Evolutionary conservation across 1,139 yeast genomes (phyloP).

Genomic region (Diutina ranongensis): DNA sequence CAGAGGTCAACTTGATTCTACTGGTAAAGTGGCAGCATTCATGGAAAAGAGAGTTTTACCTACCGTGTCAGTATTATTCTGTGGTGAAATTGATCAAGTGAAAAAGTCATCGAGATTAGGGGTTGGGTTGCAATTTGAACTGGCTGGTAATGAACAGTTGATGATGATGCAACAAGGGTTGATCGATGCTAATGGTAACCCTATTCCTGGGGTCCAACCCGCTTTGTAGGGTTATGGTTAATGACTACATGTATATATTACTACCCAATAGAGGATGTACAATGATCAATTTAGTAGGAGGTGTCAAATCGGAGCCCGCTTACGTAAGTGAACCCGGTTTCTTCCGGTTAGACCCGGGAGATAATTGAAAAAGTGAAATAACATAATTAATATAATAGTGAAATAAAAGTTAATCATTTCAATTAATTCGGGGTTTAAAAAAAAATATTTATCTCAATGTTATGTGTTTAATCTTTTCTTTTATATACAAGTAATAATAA

Average conservation of each 20-base stretch:
- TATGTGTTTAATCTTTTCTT: too few relatives aligned
- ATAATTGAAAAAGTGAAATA: too few relatives aligned
- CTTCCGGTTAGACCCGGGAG: too few relatives aligned
- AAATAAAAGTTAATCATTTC: too few relatives aligned
- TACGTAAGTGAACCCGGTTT: neutral
- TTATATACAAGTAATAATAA: too few relatives aligned
- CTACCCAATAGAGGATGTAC: neutral
- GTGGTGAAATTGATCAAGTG: conserved; percentile 84
- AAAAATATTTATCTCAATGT: too few relatives aligned
- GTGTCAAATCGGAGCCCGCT: too few relatives aligned
- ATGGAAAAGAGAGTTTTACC: conserved; percentile 92
- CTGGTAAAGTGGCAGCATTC: conserved; percentile 84
- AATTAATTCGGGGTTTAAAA: too few relatives aligned
- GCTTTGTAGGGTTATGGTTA: conserved; percentile 16
- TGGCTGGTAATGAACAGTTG: conserved; percentile 88
- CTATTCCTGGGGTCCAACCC: conserved; percentile 59
- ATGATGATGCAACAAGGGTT: conserved; percentile 69
- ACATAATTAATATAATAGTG: too few relatives aligned
- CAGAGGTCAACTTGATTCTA: conserved; percentile 90
- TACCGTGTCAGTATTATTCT: conserved; percentile 76
- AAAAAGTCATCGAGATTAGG: conserved; percentile 81
- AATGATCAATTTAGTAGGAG: neutral
- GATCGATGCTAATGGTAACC: conserved; percentile 71
- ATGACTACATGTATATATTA: conserved; percentile 12
- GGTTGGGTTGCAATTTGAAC: conserved; percentile 88